Conservation (phyloP, 371 early-diverging fungal species). For the Syncephalastrum sp. region DNA sequence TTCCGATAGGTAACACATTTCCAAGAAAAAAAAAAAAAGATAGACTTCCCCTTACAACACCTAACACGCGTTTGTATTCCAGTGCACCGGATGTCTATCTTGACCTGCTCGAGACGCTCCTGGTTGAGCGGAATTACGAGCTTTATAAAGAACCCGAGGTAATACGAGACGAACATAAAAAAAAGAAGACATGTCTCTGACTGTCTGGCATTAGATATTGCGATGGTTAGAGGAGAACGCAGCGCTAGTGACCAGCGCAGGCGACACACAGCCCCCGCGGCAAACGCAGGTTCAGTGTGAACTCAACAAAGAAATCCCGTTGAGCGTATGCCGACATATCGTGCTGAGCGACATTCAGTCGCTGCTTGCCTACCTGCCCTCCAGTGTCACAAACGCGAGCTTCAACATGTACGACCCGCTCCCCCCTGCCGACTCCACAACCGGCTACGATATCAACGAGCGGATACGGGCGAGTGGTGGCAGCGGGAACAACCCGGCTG, state of each 20-base stretch:
- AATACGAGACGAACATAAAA: too few relatives aligned
- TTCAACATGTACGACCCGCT: conserved; percentile 75
- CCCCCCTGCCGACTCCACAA: conserved; percentile 63
- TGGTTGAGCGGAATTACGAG: conserved; percentile 58
- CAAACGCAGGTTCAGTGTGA: conserved; percentile 19
- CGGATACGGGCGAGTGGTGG: conserved; percentile 15
- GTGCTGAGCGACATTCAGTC: conserved; percentile 65
- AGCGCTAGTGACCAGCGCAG: conserved; percentile 6
- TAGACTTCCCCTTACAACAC: conserved; percentile 19
- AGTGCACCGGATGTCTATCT: conserved; percentile 27
- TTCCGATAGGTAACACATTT: conserved; percentile 9
- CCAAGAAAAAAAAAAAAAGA: too few relatives aligned
- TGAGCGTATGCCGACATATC: conserved; percentile 72
- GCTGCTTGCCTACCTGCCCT: conserved; percentile 56
- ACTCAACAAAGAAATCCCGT: conserved; percentile 40
- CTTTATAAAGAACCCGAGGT: conserved; percentile 79
- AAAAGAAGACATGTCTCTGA: too few relatives aligned
- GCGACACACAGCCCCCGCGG: conserved; percentile 9
- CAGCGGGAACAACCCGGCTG: conserved; percentile 8
- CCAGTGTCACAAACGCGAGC: conserved; percentile 48
- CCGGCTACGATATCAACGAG: conserved; percentile 44
- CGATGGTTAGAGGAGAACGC: conserved; percentile 50
- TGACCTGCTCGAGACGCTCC: conserved; percentile 53
- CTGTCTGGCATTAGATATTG: conserved; percentile 22
- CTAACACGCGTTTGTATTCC: conserved; percentile 12